A percentile compares a stretch with the other conserved stretches of the same genome.
phyloP scores from a whole-genome alignment of 2,329 filamentous ascomycete genomes.

The Sporothrix brunneoviolacea region DNA sequence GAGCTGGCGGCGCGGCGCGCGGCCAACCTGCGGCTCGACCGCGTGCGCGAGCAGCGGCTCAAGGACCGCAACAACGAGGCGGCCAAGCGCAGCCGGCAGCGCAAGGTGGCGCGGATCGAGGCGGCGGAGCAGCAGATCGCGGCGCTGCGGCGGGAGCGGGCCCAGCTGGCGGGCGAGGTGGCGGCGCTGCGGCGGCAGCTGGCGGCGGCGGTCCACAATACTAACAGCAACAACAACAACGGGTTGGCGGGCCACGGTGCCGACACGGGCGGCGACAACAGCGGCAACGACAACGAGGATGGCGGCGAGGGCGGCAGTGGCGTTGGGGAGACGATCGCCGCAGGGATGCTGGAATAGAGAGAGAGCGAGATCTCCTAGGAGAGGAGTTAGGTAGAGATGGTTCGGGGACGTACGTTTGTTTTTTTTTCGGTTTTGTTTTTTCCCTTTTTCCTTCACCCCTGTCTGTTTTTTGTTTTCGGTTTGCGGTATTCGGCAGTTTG shows the following conservation, averaged over 20 bases:
- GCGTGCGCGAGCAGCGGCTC: conserved; percentile 19
- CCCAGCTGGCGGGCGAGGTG: conserved; percentile 6
- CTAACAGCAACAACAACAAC: conserved; percentile 25
- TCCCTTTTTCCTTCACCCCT: no score
- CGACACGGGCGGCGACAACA: conserved; percentile 26
- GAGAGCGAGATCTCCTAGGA: no score
- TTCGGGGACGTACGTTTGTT: background rate
- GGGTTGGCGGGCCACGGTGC: no score
- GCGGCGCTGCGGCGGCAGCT: conserved; percentile 7
- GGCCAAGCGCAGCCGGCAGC: conserved; percentile 21
- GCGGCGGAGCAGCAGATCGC: conserved; percentile 14
- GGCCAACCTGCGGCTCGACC: conserved; percentile 20
- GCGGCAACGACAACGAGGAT: conserved; percentile 15
- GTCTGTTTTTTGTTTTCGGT: background rate
- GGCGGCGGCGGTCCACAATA: background rate
- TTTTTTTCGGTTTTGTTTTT: background rate
- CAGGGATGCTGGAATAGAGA: background rate
- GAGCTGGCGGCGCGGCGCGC: conserved; percentile 16
- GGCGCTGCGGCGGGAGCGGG: conserved; percentile 4
- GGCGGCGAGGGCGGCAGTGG: conserved; percentile 5
- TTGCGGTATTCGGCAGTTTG: background rate
- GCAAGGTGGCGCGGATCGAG: conserved; percentile 19
- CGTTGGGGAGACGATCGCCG: background rate
- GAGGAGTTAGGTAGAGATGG: background rate
- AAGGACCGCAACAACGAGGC: conserved; percentile 22